Evolutionary conservation across 2,329 filamentous ascomycete genomes (phyloP), one percentile per base, ranked within the genome.

Genomic region (Cercospora zeina): DNA sequence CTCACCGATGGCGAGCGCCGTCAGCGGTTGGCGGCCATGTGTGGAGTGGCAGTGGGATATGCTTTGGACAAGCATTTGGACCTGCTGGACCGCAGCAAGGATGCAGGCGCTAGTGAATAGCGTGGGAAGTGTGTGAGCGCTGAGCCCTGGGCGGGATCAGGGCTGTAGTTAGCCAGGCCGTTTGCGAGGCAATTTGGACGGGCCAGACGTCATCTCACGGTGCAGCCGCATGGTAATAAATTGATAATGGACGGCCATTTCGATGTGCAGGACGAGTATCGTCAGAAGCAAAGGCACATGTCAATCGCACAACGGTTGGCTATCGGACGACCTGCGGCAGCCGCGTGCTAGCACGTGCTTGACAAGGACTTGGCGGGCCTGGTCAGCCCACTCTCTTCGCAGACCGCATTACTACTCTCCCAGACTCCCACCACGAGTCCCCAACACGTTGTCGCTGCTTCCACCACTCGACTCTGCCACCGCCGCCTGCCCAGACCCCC

Each of bases 261-360:
- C 16, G 16, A 45, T 7, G 39, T 13, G 39, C 39, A 5, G 21
- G 21, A 3, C 16, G 39, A 45, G 9, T 11, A 11, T 45, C 9
- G n/a, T n/a, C n/a, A 39, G 37, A n/a, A 45, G 39, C 39, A 45
- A 45, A 45, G 39, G 24, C 39, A 45, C 39, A 45, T 45, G 39
- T 19, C 39, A 19, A 16, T 2, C 37, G 37, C 21, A 16, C 37
- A 19, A 16, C 37, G 21, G 37, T 16, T n/a, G n/a, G n/a, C 39
- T 21, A 45, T 21, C 39, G 39, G n/a, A 16, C n/a, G 37, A 16
- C 37, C n/a, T 39, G 37, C 37, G 37, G 37, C 37, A 39, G 37
- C 37, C 37, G 37, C 37, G 37, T 39, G 37, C 37, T n/a, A n/a
- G n/a, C n/a, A n/a, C n/a, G n/a, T 6, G 6, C 24, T 27, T 3